Base-by-base conservation (phyloP, 73 alveolate genomes). In the Breviolum minutum region DNA sequence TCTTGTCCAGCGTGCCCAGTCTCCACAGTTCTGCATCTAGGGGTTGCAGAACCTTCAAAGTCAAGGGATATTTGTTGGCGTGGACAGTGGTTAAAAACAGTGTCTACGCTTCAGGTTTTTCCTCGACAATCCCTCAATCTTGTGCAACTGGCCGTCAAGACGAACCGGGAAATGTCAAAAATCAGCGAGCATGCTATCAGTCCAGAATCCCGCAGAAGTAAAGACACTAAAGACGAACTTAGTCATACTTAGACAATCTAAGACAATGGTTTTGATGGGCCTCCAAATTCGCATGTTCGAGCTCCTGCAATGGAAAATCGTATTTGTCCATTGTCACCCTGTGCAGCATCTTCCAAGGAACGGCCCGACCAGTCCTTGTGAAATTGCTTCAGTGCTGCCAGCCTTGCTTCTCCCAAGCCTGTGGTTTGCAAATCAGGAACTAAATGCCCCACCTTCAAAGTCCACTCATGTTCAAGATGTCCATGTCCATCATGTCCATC, bases 11-110 rank as follows among this genome's bases (percentile, higher is more conserved):
- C 5, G 98, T 84, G 2, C 98, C 98, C 90, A 92, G 90, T 27
- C 90, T 92, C 98, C 98, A 92, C 66, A 92, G 64, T 20, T 92
- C 98, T n/a, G 91, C 98, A n/a, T 92, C 98, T 24, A 92, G 66
- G 60, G 98, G 98, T 14, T 92, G 98, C 69, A 92, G 98, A 13
- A 92, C 98, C 98, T 92, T 13, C 27, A 30, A 40, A 40, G 54
- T 40, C 54, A 68, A 17, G 77, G 17, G 24, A 2, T 1, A 17
- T 68, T 68, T 68, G n/a, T 68, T 14, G 77, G 77, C 54, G 54
- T 40, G 54, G 54, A 40, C 54, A 40, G 54, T 40, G 54, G 54
- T 40, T 40, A 40, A 40, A 40, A 40, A 40, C 54, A 40, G 54
- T 40, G 54, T 40, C 54, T 40, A 40, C 54, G 54, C 54, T 40